Conservation (phyloP, 1,284 basidiomycete species). For the Malassezia psittaci region DNA sequence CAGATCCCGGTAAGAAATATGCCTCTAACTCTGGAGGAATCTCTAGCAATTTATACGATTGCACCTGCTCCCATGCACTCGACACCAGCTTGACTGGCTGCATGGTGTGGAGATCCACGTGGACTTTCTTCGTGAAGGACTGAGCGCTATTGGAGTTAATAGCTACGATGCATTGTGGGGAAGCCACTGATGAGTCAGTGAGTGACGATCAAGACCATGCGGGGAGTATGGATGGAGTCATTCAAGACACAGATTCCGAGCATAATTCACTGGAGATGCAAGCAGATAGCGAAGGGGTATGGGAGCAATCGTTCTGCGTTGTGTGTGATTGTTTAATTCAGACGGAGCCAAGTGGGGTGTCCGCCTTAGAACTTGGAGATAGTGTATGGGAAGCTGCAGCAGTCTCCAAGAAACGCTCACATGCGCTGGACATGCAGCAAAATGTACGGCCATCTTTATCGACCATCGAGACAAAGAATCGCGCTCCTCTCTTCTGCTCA, state of each 20-base stretch:
- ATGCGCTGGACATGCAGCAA: neutral
- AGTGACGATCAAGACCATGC: too few species aligned
- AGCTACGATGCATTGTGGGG: neutral
- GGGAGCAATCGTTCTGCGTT: slow-evolving; percentile 15
- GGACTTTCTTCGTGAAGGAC: neutral
- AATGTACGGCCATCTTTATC: neutral
- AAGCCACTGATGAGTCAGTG: too few species aligned
- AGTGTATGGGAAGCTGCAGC: slow-evolving; percentile 8
- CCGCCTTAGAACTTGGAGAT: neutral
- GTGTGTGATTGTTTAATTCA: slow-evolving; percentile 18
- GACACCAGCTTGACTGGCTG: slow-evolving; percentile 7
- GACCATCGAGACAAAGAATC: neutral
- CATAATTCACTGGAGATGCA: slow-evolving; percentile 2
- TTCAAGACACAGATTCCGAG: neutral
- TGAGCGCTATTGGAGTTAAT: too few species aligned
- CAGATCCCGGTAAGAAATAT: slow-evolving; percentile 17
- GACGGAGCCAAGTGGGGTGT: neutral
- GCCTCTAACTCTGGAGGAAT: slow-evolving; percentile 27
- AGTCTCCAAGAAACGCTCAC: neutral
- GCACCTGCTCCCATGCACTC: neutral
- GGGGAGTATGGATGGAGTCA: neutral
- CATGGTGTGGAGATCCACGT: neutral
- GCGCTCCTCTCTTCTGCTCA: slow-evolving; percentile 12
- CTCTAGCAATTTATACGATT: slow-evolving; percentile 25
- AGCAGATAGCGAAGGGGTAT: slow-evolving; percentile 16